Percentiles rank a stretch among this genome's conserved stretches.
These are phyloP conservation scores for Trametes cinnabarina DNA, from an alignment of 768 basidiomycete genomes.

Conservation along the genomic window DNA sequence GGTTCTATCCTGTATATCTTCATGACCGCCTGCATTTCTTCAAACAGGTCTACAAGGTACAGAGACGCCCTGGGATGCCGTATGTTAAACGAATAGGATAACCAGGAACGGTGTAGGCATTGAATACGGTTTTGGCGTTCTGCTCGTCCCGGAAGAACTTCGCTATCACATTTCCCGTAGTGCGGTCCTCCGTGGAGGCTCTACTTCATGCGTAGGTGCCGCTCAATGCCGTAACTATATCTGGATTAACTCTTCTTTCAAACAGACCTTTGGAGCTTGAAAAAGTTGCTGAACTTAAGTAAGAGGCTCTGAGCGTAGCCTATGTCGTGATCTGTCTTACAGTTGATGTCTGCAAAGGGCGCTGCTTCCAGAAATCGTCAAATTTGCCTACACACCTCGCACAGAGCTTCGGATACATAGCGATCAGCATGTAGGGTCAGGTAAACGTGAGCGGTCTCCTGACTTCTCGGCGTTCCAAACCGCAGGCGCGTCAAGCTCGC, in stretches of 20 bases:
- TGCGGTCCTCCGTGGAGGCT: conserved; percentile 77
- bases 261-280: conserved; percentile 81
- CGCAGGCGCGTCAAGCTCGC: conserved; percentile 25
- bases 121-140: conserved; percentile 89
- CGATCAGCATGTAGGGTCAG: conserved; percentile 28
- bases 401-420: conserved; percentile 57
- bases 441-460: conserved; percentile 37
- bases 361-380: conserved; percentile 76
- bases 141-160: conserved; percentile 78
- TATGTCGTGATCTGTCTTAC: not conserved
- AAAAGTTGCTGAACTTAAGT: conserved; percentile 85
- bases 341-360: conserved; percentile 44
- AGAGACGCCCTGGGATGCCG: not conserved
- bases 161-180: conserved; percentile 72
- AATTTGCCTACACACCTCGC: conserved; percentile 76
- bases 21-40: not conserved
- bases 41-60: conserved; percentile 45
- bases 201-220: conserved; percentile 65
- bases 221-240: no score
- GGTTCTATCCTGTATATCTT: not conserved
- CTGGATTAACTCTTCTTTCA: no score
- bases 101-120: conserved; percentile 46
- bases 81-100: no score
- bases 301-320: conserved; percentile 1
- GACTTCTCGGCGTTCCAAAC: conserved; percentile 35